phyloP scores from a whole-genome alignment of 2,329 filamentous ascomycete genomes.

The Colletotrichum neosansevieriae region DNA sequence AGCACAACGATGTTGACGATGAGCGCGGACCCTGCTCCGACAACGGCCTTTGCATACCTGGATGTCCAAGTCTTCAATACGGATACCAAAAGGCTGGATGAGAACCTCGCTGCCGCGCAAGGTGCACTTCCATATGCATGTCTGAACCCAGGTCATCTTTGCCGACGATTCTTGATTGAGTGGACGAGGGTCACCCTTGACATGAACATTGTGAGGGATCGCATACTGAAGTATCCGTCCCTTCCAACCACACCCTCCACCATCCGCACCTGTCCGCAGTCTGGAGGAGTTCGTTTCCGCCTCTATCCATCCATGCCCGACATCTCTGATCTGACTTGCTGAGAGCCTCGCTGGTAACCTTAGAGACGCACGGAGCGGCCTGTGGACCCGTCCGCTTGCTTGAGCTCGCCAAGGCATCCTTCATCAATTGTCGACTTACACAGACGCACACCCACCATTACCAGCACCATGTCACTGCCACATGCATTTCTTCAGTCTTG shows the following conservation, averaged over 20 bases:
- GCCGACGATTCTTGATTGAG: no score
- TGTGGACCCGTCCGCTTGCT: not conserved
- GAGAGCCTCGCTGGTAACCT: no score
- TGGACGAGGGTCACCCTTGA: not conserved
- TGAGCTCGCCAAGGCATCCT: slow-evolving; percentile 3
- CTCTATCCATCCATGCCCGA: slow-evolving; percentile 13
- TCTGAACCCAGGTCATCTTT: no score
- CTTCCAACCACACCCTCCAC: not conserved
- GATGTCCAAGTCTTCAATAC: no score
- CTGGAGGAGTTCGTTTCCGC: slow-evolving; percentile 23
- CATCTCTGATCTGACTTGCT: slow-evolving; percentile 2
- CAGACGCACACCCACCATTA: not conserved
- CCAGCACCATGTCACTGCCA: not conserved
- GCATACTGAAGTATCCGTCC: slow-evolving; percentile 9
- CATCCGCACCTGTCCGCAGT: not conserved
- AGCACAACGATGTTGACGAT: not conserved
- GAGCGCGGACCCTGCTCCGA: slow-evolving; percentile 1
- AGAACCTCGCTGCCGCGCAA: not conserved
- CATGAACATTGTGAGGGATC: not conserved
- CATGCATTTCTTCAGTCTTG: slow-evolving; percentile 25
- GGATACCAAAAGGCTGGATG: slow-evolving; percentile 5
- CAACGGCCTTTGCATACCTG: not conserved
- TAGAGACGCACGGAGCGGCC: not conserved
- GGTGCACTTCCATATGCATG: not conserved
- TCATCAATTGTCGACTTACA: not conserved